A percentile compares a stretch with the other conserved stretches of the same genome.
Evolutionary conservation across 2,329 filamentous ascomycete genomes (phyloP).

Genomic region (Aspergillus sp.): DNA sequence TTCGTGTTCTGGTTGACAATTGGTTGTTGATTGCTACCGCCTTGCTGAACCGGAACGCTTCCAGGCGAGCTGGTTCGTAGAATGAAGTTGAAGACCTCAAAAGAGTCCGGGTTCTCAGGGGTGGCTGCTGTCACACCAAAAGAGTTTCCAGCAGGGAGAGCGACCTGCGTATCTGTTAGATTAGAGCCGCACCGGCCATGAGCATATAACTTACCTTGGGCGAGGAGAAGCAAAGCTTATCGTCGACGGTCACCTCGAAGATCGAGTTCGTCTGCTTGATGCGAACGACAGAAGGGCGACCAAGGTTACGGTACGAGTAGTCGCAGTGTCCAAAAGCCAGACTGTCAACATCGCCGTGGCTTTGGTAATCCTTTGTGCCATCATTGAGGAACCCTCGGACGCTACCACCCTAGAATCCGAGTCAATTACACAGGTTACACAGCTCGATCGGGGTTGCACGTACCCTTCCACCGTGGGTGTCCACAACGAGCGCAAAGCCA

Average conservation of each 20-base stretch:
- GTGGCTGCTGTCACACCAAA: conserved; percentile 86
- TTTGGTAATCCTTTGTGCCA: conserved; percentile 72
- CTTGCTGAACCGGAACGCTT: conserved; percentile 6
- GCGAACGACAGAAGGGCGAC: conserved; percentile 74
- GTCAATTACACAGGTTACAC: conserved; percentile 3
- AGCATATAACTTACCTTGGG: conserved; percentile 46
- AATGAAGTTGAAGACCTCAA: conserved; percentile 85
- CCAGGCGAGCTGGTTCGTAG: conserved; percentile 51
- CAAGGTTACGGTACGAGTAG: conserved; percentile 86
- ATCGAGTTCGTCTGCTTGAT: conserved; percentile 60
- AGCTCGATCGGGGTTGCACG: conserved; percentile 3
- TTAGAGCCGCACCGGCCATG: neutral
- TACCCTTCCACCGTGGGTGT: conserved; percentile 70
- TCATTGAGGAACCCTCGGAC: conserved; percentile 93
- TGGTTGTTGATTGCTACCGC: conserved; percentile 17
- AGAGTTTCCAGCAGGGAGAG: conserved; percentile 72
- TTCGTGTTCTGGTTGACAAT: conserved; percentile 17
- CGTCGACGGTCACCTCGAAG: conserved; percentile 78
- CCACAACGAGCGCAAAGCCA: conserved; percentile 81
- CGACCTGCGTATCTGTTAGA: conserved; percentile 47
- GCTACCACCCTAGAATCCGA: conserved; percentile 57
- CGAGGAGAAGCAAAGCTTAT: conserved; percentile 75
- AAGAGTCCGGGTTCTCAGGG: conserved; percentile 87
- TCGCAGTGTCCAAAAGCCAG: conserved; percentile 91
- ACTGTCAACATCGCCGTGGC: conserved; percentile 71